phyloP scores from a whole-genome alignment of 352 stramenopile species.

The Phytophthora meadii region DNA sequence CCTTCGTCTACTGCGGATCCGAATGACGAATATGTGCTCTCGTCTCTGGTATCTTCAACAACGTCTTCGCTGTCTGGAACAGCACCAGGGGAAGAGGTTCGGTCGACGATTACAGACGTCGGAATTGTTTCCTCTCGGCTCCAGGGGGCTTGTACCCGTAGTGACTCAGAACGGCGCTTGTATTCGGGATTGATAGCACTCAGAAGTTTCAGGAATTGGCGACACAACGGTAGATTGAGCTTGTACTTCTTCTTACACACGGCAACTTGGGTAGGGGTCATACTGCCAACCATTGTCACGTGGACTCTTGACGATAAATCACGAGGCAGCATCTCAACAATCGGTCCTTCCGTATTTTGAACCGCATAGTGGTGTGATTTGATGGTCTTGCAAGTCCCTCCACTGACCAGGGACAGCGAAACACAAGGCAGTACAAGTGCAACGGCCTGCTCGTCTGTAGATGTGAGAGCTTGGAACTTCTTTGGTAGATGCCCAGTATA shows the following conservation, averaged over 20 bases:
- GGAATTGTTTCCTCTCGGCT: background rate
- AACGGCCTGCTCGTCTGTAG: slow-evolving; percentile 16
- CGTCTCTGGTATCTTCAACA: background rate
- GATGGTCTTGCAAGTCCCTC: slow-evolving; percentile 3
- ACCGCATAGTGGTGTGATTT: slow-evolving; percentile 21
- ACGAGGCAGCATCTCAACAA: slow-evolving; percentile 8
- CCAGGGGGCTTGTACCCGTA: too few relatives aligned
- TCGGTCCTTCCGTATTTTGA: slow-evolving; percentile 15
- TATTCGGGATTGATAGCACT: background rate
- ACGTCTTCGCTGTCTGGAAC: background rate
- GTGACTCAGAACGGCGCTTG: background rate
- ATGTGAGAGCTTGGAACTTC: background rate
- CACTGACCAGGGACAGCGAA: slow-evolving; percentile 7
- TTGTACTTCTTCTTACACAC: slow-evolving; percentile 4
- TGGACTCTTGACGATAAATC: background rate
- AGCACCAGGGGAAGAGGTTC: too few relatives aligned
- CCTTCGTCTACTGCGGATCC: slow-evolving; percentile 1
- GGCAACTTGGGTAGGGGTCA: background rate
- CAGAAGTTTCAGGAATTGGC: background rate
- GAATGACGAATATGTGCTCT: slow-evolving; percentile 15
- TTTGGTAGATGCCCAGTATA: slow-evolving; percentile 1
- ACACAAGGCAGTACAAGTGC: too few relatives aligned
- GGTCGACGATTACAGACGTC: slow-evolving; percentile 4
- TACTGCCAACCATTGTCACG: slow-evolving; percentile 6
- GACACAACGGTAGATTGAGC: background rate